These are phyloP conservation scores for Acarospora socialis DNA, from an alignment of 2,329 filamentous ascomycete species.

Conservation along the genomic window DNA sequence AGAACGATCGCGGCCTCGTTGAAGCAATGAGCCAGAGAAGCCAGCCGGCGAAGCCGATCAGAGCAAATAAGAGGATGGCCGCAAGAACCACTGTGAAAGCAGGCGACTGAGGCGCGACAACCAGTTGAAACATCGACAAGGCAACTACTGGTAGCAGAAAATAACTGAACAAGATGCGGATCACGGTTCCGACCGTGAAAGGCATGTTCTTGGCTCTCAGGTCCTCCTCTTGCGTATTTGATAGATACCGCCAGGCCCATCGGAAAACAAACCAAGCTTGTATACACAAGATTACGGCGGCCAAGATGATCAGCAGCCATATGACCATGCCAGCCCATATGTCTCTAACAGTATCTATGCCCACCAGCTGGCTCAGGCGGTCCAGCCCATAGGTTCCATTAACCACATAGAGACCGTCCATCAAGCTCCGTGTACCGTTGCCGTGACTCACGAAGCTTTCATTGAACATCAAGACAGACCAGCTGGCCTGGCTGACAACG, in stretches of 20 bases:
- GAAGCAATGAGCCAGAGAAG: conserved; percentile 66
- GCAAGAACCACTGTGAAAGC: conserved; percentile 60
- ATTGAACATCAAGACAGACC: conserved; percentile 89
- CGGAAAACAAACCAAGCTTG: conserved; percentile 64
- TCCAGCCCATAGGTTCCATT: conserved; percentile 70
- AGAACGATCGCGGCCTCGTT: conserved; percentile 66
- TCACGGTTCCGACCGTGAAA: conserved; percentile 63
- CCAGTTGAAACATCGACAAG: conserved; percentile 80
- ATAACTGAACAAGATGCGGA: conserved; percentile 84
- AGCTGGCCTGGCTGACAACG: conserved; percentile 70
- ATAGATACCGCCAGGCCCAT: conserved; percentile 60
- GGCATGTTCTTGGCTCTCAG: conserved; percentile 82
- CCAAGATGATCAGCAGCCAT: conserved; percentile 71
- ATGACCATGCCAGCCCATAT: conserved; percentile 91
- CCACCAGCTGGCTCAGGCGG: conserved; percentile 63
- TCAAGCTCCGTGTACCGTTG: conserved; percentile 49
- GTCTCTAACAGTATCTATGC: conserved; percentile 61
- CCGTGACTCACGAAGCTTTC: conserved; percentile 65
- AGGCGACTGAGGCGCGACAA: conserved; percentile 55
- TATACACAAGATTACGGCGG: conserved; percentile 49
- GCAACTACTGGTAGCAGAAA: conserved; percentile 78
- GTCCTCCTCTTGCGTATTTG: conserved; percentile 67
- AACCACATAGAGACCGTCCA: conserved; percentile 76
- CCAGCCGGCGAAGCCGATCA: conserved; percentile 64
- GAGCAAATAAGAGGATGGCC: conserved; percentile 55